Conservation (phyloP, 192 early-diverging fungal genomes). For the Coemansia sp. region DNA sequence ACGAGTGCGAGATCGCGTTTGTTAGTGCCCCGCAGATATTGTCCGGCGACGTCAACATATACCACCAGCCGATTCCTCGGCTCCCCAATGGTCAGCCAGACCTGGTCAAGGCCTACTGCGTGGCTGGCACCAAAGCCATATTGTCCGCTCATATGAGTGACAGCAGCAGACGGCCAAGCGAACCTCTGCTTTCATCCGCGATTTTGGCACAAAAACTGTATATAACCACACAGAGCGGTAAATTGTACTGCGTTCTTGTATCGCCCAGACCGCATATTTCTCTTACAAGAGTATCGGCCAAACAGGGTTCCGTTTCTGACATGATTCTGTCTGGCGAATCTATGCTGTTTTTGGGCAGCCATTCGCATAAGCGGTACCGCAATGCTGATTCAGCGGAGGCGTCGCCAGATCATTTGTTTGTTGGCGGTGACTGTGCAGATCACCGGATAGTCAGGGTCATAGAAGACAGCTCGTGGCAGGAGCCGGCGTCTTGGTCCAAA, state of each 20-base stretch:
- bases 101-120: constrained; percentile 17
- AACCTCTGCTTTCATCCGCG: background rate
- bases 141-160: background rate
- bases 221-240: constrained; percentile 30
- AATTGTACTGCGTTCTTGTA: constrained; percentile 13
- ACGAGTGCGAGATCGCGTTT: constrained; percentile 18
- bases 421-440: constrained; percentile 30
- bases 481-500: background rate
- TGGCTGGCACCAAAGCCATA: constrained; percentile 18
- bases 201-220: constrained; percentile 27
- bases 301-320: background rate
- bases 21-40: constrained; percentile 39
- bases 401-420: constrained; percentile 21
- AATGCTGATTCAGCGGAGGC: background rate
- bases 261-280: constrained; percentile 12
- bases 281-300: constrained; percentile 10
- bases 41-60: constrained; percentile 44
- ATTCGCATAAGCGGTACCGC: background rate
- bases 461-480: background rate
- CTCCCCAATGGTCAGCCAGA: constrained; percentile 6
- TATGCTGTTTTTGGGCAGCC: constrained; percentile 16
- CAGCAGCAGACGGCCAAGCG: constrained; percentile 3
- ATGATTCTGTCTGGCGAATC: constrained; percentile 10
- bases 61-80: constrained; percentile 17
- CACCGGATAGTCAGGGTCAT: constrained; percentile 22